These are phyloP conservation scores for Trichosanthes cucumerina DNA, from an alignment of 306 rosid genomes.

Conservation along the genomic window DNA sequence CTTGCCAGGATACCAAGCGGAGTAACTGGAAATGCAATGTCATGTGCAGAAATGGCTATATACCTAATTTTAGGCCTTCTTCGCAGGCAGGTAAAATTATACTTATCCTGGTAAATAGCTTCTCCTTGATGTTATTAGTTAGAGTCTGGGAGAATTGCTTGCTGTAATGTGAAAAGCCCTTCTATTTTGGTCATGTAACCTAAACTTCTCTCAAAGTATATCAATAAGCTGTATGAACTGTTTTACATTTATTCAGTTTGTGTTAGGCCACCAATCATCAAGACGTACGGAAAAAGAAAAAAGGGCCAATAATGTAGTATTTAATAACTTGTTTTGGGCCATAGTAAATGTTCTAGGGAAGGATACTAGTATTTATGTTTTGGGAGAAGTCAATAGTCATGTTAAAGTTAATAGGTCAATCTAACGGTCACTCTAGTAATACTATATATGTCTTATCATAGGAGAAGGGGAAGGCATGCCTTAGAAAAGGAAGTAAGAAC, in stretches of 20 bases:
- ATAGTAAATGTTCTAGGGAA: too few relatives aligned
- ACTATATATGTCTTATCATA: too few relatives aligned
- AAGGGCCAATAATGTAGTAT: too few relatives aligned
- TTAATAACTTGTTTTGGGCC: too few relatives aligned
- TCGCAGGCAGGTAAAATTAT: slow-evolving; percentile 65
- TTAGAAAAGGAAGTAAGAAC: too few relatives aligned
- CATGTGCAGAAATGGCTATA: slow-evolving; percentile 91
- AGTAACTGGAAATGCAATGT: slow-evolving; percentile 66
- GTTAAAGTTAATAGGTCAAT: too few relatives aligned
- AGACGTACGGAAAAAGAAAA: too few relatives aligned
- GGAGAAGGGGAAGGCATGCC: too few relatives aligned
- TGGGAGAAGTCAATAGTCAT: too few relatives aligned
- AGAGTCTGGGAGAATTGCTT: neutral
- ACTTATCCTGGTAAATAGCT: neutral
- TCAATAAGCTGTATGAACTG: neutral
- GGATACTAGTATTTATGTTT: too few relatives aligned
- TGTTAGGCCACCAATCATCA: too few relatives aligned
- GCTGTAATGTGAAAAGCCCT: neutral
- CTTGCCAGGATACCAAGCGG: slow-evolving; percentile 76
- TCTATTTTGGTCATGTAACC: neutral
- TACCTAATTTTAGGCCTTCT: slow-evolving; percentile 78
- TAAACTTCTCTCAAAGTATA: neutral
- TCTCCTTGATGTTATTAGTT: neutral
- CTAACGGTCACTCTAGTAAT: too few relatives aligned
- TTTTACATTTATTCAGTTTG: neutral